Base-by-base conservation (phyloP, 257 asterid genomes). In the Fraxinus quadrangulata region DNA sequence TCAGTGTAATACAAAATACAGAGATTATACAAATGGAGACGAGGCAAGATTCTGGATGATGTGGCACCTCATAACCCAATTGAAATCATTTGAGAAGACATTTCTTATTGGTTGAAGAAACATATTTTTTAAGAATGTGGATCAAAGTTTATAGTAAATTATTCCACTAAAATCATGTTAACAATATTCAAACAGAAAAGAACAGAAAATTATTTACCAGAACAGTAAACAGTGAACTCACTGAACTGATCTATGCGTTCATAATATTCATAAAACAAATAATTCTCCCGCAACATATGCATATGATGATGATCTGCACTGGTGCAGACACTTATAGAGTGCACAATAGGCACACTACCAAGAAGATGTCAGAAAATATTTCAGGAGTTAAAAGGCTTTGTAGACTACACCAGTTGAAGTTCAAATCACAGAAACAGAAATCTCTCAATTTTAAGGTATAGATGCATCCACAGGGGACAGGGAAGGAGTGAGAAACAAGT, bases 301-400 rank as follows among this genome's bases (percentile, higher is more conserved):
- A 73, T n/a, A 72, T 19, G 67, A 59, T 19, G 39, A 21, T n/a
- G 19, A 75, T 36, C 63, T 40, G 74, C 51, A 28, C 34, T 59
- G 33, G 72, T 28, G 54, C 69, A 71, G 24, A 49, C 61, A 28
- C 5, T 45, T 39, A 36, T 39, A 24, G 31, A 23, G 9, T 54
- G 65, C 54, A 17, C 19, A n/a, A 81, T 8, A 30, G 31, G 36
- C 16, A 26, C 40, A 66, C 30, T 16, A 13, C 34, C 30, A 19
- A 42, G 66, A 56, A 56, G 66, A 6, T 56, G 26, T 10, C 66
- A 56, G 66, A 56, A 56, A n/a, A 56, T 56, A 56, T 56, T 56
- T 56, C 28, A 47, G 21, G 21, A 47, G 59, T 17, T 47, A 31
- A 33, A 34, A 33, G 33, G 36, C 72, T 31, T 8, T 9, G 12